phyloP scores from a whole-genome alignment of 2,329 filamentous ascomycete genomes.

The Rutstroemia sp. region DNA sequence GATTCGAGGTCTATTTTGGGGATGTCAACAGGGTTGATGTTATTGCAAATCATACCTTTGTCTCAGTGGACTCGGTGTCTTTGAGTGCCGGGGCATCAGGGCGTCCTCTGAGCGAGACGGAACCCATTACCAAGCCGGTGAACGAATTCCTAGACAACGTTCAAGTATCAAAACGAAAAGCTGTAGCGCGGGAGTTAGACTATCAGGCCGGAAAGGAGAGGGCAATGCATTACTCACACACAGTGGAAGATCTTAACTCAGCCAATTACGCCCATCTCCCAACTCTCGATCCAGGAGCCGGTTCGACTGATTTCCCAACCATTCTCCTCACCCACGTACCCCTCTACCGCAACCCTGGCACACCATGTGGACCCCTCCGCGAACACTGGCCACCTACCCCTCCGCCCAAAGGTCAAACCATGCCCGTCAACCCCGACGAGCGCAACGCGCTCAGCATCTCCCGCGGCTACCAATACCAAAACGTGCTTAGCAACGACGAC shows the following conservation, averaged over 20 bases:
- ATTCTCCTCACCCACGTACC: constrained; percentile 89
- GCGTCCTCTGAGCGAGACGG: constrained; percentile 32
- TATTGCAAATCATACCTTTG: constrained; percentile 90
- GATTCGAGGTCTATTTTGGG: constrained; percentile 85
- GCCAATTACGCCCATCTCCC: constrained; percentile 32
- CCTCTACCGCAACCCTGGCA: constrained; percentile 72
- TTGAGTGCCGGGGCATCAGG: constrained; percentile 62
- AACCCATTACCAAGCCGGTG: constrained; percentile 68
- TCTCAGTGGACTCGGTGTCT: constrained; percentile 84
- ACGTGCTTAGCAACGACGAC: constrained; percentile 72
- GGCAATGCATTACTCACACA: constrained; percentile 49
- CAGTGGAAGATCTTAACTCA: constrained; percentile 44
- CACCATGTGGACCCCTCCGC: constrained; percentile 78
- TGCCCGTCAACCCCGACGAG: constrained; percentile 52
- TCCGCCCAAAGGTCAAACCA: constrained; percentile 50
- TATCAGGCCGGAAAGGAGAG: constrained; percentile 52
- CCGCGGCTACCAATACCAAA: constrained; percentile 91
- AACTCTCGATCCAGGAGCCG: constrained; percentile 36
- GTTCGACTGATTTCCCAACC: constrained; percentile 63
- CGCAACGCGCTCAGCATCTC: constrained; percentile 72
- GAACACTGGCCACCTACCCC: constrained; percentile 73
- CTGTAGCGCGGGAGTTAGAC: constrained; percentile 61
- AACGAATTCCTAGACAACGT: constrained; percentile 68
- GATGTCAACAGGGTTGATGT: constrained; percentile 87
- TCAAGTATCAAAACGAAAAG: constrained; percentile 56